These are phyloP conservation scores for Lichtheimia hyalospora DNA, from an alignment of 371 early-diverging fungal species.

Conservation along the genomic window DNA sequence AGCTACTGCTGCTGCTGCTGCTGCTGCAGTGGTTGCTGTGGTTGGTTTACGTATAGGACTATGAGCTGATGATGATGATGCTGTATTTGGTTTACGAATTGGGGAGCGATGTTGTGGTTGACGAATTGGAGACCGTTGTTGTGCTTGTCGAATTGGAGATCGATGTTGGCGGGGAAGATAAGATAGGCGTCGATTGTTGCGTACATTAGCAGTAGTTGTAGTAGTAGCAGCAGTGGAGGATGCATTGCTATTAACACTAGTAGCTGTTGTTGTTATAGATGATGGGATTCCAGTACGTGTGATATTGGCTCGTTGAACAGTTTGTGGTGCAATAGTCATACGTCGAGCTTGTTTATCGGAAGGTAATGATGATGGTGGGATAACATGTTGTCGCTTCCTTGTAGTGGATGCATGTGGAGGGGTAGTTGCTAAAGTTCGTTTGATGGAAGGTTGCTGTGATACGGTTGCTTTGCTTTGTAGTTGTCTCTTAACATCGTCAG, in stretches of 20 bases:
- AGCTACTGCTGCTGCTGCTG: neutral
- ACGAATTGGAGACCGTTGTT: slow-evolving; percentile 4
- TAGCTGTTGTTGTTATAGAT: neutral
- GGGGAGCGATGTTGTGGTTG: neutral
- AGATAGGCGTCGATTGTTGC: slow-evolving; percentile 5
- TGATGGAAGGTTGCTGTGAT: neutral
- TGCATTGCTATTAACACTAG: neutral
- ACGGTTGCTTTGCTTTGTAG: slow-evolving; percentile 1
- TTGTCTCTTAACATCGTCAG: slow-evolving; percentile 22
- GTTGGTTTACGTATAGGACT: neutral
- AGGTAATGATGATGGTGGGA: neutral
- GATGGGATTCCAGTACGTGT: slow-evolving; percentile 8
- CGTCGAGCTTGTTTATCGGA: slow-evolving; percentile 18
- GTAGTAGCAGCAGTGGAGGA: slow-evolving; percentile 1
- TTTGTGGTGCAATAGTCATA: slow-evolving; percentile 23
- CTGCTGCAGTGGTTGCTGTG: neutral
- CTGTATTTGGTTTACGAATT: too few species aligned
- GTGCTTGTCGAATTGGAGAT: slow-evolving; percentile 2
- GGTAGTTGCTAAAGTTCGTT: slow-evolving; percentile 6
- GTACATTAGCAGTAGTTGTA: neutral
- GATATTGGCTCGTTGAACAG: slow-evolving; percentile 9
- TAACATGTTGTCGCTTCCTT: slow-evolving; percentile 8
- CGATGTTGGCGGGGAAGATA: slow-evolving; percentile 4
- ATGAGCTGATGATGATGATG: too few species aligned
- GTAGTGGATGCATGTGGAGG: neutral